Evolutionary conservation across 139 green algal species (phyloP).

Genomic region (Chlamydomonas applanata): DNA sequence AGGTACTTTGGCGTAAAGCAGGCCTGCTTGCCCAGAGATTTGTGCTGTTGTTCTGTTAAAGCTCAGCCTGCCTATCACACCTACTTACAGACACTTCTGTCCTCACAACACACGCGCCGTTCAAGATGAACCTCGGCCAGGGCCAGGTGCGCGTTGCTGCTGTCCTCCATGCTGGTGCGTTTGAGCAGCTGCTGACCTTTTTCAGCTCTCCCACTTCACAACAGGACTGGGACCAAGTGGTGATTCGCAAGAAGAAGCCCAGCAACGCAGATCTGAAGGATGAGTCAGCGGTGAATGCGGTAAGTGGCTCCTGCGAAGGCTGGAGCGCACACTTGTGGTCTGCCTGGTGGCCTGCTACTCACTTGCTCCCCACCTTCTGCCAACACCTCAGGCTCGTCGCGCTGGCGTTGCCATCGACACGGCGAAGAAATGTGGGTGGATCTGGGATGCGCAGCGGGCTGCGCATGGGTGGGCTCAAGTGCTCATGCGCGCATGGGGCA

Average conservation of each 20-base stretch:
- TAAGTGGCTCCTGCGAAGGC: constrained; percentile 10
- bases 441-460: not conserved
- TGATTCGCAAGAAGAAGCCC: constrained; percentile 66
- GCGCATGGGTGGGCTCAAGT: too few relatives aligned
- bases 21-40: too few relatives aligned
- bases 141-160: too few relatives aligned
- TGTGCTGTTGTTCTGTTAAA: too few relatives aligned
- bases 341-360: not conserved
- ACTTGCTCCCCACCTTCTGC: not conserved
- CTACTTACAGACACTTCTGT: too few relatives aligned
- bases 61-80: too few relatives aligned
- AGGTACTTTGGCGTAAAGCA: too few relatives aligned
- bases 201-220: not conserved
- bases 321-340: not conserved
- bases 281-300: constrained; percentile 56
- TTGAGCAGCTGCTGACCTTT: too few relatives aligned
- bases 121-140: too few relatives aligned
- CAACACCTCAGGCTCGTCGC: constrained; percentile 31
- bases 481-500: too few relatives aligned
- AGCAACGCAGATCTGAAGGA: constrained; percentile 37
- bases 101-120: too few relatives aligned
- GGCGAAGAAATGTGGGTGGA: constrained; percentile 58
- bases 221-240: constrained; percentile 70
- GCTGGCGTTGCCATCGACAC: constrained; percentile 63
- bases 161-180: too few relatives aligned